A percentile compares a stretch with the other conserved stretches of the same genome.
These are phyloP conservation scores for Pseudogymnoascus verrucosus DNA, from an alignment of 2,329 filamentous ascomycete genomes.

Conservation along the genomic window DNA sequence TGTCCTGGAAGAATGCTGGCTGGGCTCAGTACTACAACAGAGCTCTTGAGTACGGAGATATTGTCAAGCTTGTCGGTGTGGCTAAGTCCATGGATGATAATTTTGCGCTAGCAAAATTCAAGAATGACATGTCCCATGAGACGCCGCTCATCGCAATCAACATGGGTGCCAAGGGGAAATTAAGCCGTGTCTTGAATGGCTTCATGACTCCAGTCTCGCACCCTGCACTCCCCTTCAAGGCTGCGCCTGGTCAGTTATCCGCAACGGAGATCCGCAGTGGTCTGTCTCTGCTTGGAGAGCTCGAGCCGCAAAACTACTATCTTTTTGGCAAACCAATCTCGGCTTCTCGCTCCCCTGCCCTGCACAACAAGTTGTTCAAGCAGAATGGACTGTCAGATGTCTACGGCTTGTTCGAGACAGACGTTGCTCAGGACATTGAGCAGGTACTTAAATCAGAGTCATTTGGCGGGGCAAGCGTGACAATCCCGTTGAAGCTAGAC, in stretches of 20 bases:
- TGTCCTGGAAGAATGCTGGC: slow-evolving; percentile 88
- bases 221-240: slow-evolving; percentile 79
- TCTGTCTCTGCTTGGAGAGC: slow-evolving; percentile 69
- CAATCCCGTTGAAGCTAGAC: slow-evolving; percentile 88
- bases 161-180: slow-evolving; percentile 81
- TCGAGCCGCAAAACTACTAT: slow-evolving; percentile 69
- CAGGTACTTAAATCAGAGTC: slow-evolving; percentile 58
- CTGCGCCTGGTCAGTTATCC: slow-evolving; percentile 87
- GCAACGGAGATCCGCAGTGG: slow-evolving; percentile 79
- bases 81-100: slow-evolving; percentile 76
- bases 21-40: slow-evolving; percentile 89
- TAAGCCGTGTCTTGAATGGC: slow-evolving; percentile 80
- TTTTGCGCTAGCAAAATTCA: slow-evolving; percentile 75
- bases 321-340: slow-evolving; percentile 82
- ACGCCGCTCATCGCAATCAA: slow-evolving; percentile 92
- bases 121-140: slow-evolving; percentile 65
- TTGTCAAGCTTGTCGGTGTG: slow-evolving; percentile 88
- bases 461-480: slow-evolving; percentile 92
- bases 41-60: slow-evolving; percentile 80
- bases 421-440: slow-evolving; percentile 50
- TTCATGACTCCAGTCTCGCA: slow-evolving; percentile 96
- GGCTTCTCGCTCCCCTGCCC: slow-evolving; percentile 73
- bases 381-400: slow-evolving; percentile 72
- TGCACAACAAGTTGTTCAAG: slow-evolving; percentile 81
- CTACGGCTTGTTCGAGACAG: slow-evolving; percentile 73